Base-by-base conservation (phyloP, 2,329 filamentous ascomycete species). In the Pleurostoma richardsiae region DNA sequence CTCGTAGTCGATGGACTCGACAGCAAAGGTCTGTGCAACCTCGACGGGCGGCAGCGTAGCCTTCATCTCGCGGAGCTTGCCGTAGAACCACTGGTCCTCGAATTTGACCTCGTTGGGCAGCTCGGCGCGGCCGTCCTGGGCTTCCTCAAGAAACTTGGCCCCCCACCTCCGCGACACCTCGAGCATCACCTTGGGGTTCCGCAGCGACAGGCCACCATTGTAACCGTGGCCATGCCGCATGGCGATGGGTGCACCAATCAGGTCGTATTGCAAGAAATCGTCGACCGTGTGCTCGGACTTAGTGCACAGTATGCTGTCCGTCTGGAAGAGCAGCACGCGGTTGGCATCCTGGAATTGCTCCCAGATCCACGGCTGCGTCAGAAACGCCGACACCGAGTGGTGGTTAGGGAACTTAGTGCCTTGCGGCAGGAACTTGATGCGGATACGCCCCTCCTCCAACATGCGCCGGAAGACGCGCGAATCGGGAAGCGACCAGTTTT, bases 391-490 rank as follows among this genome's bases (percentile, higher is more conserved):
- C 4, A 71, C 67, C 5, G 54, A 55, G 3, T 45, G 44, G 54
- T 55, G 50, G 39, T 59, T 56, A 5, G 54, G 54, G 48, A 71
- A 62, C 7, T 53, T 40, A 2, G 56, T 58, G 4, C 49, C 54
- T 6, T 59, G 54, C 0, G 65, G 67, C 1, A 72, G 41, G 61
- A 59, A 48, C 48, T 63, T 61, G 41, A 70, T 56, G 48, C 66
- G 56, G 47, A 70, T 56, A 26, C 54, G 49, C 27, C 59, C 57
- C 5, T 56, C 51, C 28, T 58, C 52, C 4, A 68, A 41, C 29
- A 64, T 62, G 10, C 63, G 64, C 8, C 56, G 55, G 40, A 69
- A 60, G 4, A 63, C 52, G 1, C 61, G 56, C 4, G 65, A 66
- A 10, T 36, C 43, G 3, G 53, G 55, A 28, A 56, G 44, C 4